Base-by-base conservation (phyloP, 805 yeast genomes). In the Candida incommunis region DNA sequence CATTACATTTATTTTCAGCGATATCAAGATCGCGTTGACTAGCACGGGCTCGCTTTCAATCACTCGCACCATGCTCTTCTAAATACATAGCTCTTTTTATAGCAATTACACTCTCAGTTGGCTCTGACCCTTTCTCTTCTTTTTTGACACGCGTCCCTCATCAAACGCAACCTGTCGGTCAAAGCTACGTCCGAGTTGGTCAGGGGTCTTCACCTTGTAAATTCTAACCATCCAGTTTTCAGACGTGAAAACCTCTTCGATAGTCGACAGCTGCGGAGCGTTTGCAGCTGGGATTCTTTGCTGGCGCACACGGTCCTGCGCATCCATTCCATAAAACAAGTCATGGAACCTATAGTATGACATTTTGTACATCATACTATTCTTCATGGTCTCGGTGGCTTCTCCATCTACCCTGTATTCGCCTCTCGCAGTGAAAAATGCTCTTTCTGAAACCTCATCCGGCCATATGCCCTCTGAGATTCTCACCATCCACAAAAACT, bases 401-500 rank as follows among this genome's bases (percentile, higher is more conserved):
- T 67, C 67, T 46, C 73, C 76, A 61, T 92, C 97, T 45, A 92
- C 81, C 56, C 78, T 78, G 63, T 86, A 92, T 63, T 87, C 96
- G 50, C 97, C 96, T 45, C 76, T 66, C 3, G 76, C 75, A 21
- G 88, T 82, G 72, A 88, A 92, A 66, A 68, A 92, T 52, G 78
- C 74, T 51, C 92, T 70, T 67, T 92, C 98, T 53, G 70, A 74
- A 48, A 92, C 79, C 60, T 92, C 97, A n/a, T 92, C 96, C 1
- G 98, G 99, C 99, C 99, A 92, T 48, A 92, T 85, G 45, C 98
- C 98, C 65, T 92, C 95, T n/a, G 96, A 76, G 53, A 92, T 92
- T 63, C 98, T 77, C 23, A 92, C 87, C 99, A 92, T 92, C 98
- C 99, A 94, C 59, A 92, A 65, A 67, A 87, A 92, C 66, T 92